phyloP scores from a whole-genome alignment of 352 stramenopile species.

The Globisporangium iwayamae region DNA sequence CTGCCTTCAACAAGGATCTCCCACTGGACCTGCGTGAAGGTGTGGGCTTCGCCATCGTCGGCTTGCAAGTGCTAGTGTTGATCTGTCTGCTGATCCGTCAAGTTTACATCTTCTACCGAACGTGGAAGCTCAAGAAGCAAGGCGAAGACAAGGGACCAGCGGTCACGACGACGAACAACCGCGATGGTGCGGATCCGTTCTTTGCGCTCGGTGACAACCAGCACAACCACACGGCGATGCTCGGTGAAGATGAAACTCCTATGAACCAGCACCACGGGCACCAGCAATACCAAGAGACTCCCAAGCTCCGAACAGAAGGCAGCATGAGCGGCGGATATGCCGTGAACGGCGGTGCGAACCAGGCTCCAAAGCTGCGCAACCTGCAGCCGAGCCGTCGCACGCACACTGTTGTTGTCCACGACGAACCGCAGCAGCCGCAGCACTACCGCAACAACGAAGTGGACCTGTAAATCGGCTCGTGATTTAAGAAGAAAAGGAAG shows the following conservation, averaged over 20 bases:
- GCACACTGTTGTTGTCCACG: constrained; percentile 26
- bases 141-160: constrained; percentile 56
- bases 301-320: constrained; percentile 3
- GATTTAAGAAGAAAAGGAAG: neutral
- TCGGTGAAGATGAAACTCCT: constrained; percentile 31
- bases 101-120: constrained; percentile 86
- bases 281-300: constrained; percentile 8
- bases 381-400: constrained; percentile 22
- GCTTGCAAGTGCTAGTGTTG: constrained; percentile 76
- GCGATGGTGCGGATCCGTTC: constrained; percentile 44
- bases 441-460: constrained; percentile 45
- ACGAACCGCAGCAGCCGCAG: constrained; percentile 6
- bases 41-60: constrained; percentile 78
- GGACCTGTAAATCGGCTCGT: constrained; percentile 21
- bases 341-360: constrained; percentile 1
- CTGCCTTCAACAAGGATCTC: constrained; percentile 61
- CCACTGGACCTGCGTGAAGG: constrained; percentile 69
- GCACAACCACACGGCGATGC: constrained; percentile 25
- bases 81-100: constrained; percentile 80
- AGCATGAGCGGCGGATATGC: neutral
- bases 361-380: constrained; percentile 13
- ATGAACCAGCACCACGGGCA: constrained; percentile 13
- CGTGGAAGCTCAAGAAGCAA: constrained; percentile 75
- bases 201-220: constrained; percentile 43
- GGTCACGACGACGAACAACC: constrained; percentile 45